Conservation (phyloP, 306 rosid genomes). For the Ceratonia siliqua region DNA sequence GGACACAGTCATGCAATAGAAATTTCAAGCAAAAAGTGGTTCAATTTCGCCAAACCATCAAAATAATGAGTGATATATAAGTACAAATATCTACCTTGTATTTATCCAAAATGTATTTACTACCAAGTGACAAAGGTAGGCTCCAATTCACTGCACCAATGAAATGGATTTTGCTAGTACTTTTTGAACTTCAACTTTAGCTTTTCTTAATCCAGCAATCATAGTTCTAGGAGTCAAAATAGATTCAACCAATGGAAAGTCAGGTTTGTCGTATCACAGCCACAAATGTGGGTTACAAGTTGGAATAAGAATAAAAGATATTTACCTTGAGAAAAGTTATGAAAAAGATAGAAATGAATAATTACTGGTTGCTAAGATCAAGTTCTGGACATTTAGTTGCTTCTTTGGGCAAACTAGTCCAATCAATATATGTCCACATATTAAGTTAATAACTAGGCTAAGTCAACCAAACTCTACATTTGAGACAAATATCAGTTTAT, state of each 20-base stretch:
- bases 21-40: not conserved
- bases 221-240: constrained; percentile 3
- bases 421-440: not conserved
- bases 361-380: constrained; percentile 7
- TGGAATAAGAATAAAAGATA: not conserved
- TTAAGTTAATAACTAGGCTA: not conserved
- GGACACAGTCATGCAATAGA: too few species aligned
- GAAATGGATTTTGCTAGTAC: constrained; percentile 11
- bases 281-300: not conserved
- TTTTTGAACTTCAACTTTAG: not conserved
- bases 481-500: constrained; percentile 21
- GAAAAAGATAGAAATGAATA: not conserved
- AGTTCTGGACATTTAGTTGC: not conserved
- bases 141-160: not conserved
- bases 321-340: not conserved
- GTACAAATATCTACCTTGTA: constrained; percentile 3
- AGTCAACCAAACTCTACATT: not conserved
- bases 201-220: constrained; percentile 10
- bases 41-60: not conserved
- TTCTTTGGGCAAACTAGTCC: not conserved
- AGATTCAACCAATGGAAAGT: not conserved
- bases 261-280: constrained; percentile 7
- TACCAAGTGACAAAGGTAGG: not conserved
- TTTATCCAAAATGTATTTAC: not conserved
- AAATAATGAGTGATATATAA: not conserved